phyloP scores from a whole-genome alignment of 2,329 filamentous ascomycete genomes.

The Geosmithia putterillii region DNA sequence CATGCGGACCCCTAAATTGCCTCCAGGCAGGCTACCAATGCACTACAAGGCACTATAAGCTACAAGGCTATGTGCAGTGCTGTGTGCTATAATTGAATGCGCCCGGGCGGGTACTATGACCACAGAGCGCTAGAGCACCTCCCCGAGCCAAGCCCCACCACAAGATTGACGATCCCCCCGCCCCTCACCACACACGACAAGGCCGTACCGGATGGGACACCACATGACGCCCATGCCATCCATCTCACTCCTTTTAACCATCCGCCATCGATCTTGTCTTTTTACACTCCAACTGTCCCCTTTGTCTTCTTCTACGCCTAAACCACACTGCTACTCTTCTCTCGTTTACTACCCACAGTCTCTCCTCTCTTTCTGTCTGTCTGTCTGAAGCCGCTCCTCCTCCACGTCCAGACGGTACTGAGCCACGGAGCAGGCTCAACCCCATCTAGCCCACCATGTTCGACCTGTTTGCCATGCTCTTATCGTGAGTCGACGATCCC shows the following conservation, averaged over 20 bases:
- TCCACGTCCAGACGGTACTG: no score
- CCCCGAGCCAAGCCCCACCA: background rate
- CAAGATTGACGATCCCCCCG: background rate
- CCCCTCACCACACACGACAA: no score
- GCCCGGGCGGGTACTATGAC: no score
- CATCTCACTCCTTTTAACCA: background rate
- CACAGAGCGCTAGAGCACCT: no score
- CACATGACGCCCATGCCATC: background rate
- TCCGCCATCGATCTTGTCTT: background rate
- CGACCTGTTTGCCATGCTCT: conserved; percentile 62
- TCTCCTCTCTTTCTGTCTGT: no score
- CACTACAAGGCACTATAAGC: no score
- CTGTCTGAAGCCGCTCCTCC: background rate
- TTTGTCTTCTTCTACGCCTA: background rate
- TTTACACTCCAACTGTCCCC: background rate
- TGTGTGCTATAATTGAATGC: no score
- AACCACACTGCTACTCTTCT: background rate
- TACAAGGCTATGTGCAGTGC: no score
- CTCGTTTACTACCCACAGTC: background rate
- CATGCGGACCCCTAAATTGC: no score
- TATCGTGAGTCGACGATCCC: conserved; percentile 51
- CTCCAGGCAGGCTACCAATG: no score
- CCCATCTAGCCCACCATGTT: conserved; percentile 48
- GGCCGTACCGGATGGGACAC: no score
- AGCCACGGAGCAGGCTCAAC: background rate